phyloP scores from a whole-genome alignment of 805 yeast genomes.

The Saturnispora gosingensis region DNA sequence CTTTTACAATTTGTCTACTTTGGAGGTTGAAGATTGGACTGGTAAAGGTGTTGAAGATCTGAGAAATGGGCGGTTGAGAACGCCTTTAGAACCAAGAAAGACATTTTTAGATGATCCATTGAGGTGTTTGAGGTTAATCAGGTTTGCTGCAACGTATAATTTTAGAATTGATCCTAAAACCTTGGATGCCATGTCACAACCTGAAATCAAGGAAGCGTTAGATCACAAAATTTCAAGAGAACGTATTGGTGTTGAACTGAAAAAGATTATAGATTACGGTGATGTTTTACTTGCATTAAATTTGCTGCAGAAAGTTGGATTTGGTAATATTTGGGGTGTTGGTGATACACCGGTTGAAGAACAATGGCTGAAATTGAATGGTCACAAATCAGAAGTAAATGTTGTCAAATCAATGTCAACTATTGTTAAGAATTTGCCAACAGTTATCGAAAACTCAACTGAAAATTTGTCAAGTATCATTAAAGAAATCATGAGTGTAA shows the following conservation, averaged over 20 bases:
- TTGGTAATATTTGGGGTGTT: conserved; percentile 51
- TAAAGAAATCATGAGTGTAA: background rate
- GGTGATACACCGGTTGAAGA: conserved; percentile 21
- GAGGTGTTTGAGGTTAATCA: conserved; percentile 71
- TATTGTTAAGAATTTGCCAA: conserved; percentile 15
- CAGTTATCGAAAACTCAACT: conserved; percentile 5
- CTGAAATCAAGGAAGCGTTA: conserved; percentile 49
- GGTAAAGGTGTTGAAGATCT: conserved; percentile 67
- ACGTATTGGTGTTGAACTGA: conserved; percentile 78
- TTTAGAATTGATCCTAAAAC: conserved; percentile 57
- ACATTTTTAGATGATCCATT: conserved; percentile 94
- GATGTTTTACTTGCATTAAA: conserved; percentile 57
- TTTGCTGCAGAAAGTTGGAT: conserved; percentile 43
- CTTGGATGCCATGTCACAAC: conserved; percentile 52
- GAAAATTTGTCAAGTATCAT: conserved; percentile 14
- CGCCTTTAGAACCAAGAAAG: conserved; percentile 77
- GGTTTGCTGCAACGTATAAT: conserved; percentile 76
- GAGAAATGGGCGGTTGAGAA: conserved; percentile 58
- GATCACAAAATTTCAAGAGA: conserved; percentile 76
- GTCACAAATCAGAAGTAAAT: conserved; percentile 8
- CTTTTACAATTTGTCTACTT: conserved; percentile 69
- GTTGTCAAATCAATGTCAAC: conserved; percentile 14
- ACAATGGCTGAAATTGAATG: conserved; percentile 14
- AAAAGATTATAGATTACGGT: conserved; percentile 59
- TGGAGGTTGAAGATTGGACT: conserved; percentile 77